Percentiles rank a stretch among this genome's conserved stretches.
Conservation (phyloP, 2,329 filamentous ascomycete genomes). For the Fusarium sp. region DNA sequence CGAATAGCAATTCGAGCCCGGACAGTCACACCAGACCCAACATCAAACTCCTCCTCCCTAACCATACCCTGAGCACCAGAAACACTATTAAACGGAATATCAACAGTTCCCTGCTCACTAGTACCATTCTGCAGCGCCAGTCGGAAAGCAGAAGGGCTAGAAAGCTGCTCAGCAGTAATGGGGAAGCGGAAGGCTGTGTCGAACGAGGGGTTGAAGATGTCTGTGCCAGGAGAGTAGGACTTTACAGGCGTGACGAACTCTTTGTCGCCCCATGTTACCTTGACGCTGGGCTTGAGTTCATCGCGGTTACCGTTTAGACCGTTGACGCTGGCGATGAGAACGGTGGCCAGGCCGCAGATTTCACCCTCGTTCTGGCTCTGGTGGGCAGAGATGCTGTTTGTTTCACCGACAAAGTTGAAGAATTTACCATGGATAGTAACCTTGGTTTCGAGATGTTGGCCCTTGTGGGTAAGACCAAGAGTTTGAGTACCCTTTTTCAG, state of each 20-base stretch:
- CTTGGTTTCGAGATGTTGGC: slow-evolving; percentile 34
- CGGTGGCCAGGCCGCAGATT: slow-evolving; percentile 42
- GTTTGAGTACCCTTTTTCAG: slow-evolving; percentile 38
- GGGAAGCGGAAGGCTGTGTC: slow-evolving; percentile 43
- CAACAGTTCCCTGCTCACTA: slow-evolving; percentile 25
- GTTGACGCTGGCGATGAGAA: slow-evolving; percentile 40
- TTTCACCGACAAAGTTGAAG: slow-evolving; percentile 38
- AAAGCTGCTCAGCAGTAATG: slow-evolving; percentile 34
- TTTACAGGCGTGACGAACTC: slow-evolving; percentile 41
- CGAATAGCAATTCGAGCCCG: slow-evolving; percentile 39
- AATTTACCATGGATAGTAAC: slow-evolving; percentile 42
- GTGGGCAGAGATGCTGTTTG: slow-evolving; percentile 32
- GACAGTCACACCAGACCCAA: slow-evolving; percentile 35
- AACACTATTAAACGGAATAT: slow-evolving; percentile 34
- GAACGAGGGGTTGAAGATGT: slow-evolving; percentile 45
- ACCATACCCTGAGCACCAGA: slow-evolving; percentile 26
- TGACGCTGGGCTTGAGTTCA: slow-evolving; percentile 45
- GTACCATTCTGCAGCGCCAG: slow-evolving; percentile 38
- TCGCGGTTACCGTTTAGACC: slow-evolving; percentile 41
- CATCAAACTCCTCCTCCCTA: slow-evolving; percentile 33
- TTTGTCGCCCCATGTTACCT: slow-evolving; percentile 43
- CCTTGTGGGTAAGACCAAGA: slow-evolving; percentile 38
- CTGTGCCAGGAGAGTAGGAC: slow-evolving; percentile 40
- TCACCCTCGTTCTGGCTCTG: slow-evolving; percentile 36
- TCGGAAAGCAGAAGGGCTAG: slow-evolving; percentile 29